These are phyloP conservation scores for Oryza meridionalis DNA, from an alignment of 176 grass and related monocot species.

Conservation along the genomic window DNA sequence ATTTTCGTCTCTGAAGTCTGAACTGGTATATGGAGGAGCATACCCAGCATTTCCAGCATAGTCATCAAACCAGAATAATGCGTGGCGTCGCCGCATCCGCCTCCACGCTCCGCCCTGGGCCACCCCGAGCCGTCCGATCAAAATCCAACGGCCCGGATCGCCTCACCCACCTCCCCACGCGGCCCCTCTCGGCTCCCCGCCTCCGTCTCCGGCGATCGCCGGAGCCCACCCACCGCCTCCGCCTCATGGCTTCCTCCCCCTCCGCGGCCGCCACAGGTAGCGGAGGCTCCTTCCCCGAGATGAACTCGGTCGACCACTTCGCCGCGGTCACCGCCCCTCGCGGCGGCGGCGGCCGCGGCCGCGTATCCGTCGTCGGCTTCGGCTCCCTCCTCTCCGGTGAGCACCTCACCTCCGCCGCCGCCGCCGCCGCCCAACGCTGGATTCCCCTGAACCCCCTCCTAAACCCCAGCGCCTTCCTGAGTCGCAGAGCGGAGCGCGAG, in stretches of 20 bases:
- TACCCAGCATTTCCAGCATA: no score
- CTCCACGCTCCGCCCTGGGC: background rate
- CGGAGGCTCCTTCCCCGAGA: conserved; percentile 30
- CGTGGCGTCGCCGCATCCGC: background rate
- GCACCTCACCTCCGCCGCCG: background rate
- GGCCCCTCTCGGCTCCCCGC: background rate
- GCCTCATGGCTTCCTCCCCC: conserved; percentile 24
- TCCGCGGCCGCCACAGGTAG: background rate
- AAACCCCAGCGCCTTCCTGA: background rate
- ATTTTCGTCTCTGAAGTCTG: no score
- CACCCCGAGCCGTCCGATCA: conserved; percentile 46
- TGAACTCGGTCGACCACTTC: conserved; percentile 55
- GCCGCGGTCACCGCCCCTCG: conserved; percentile 41
- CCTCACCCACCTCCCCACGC: background rate
- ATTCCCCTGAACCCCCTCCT: background rate
- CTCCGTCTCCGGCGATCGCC: conserved; percentile 24
- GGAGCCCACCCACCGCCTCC: conserved; percentile 15
- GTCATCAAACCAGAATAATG: background rate
- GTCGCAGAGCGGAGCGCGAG: conserved; percentile 75
- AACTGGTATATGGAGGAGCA: no score
- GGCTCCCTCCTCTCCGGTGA: conserved; percentile 62
- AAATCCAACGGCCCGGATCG: conserved; percentile 30
- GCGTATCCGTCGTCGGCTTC: conserved; percentile 78
- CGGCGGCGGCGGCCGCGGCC: conserved; percentile 41
- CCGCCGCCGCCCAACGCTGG: background rate